Evolutionary conservation across 2,329 filamentous ascomycete species (phyloP).

Genomic region (Colletotrichum sp.): DNA sequence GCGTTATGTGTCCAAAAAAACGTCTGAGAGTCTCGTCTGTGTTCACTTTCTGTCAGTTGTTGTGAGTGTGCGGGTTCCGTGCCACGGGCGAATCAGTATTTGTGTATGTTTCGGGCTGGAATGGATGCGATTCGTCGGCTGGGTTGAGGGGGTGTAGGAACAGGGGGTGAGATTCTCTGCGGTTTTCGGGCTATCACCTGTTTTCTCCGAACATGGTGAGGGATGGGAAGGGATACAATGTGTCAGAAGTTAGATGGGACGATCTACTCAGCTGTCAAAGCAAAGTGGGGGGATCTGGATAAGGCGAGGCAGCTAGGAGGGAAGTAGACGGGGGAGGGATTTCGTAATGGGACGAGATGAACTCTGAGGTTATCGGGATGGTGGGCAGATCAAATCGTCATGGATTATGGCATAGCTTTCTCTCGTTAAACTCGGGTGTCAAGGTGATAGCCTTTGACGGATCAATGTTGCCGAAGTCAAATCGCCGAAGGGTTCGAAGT

Average conservation of each 20-base stretch:
- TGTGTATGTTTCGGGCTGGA: neutral
- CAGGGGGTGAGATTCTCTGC: neutral
- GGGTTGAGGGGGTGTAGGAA: neutral
- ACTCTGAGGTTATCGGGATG: neutral
- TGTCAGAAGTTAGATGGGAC: neutral
- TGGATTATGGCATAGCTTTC: neutral
- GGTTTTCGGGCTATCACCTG: neutral
- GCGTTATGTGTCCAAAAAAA: neutral
- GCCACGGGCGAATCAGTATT: neutral
- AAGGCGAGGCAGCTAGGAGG: neutral
- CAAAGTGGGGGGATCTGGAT: neutral
- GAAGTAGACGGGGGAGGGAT: neutral
- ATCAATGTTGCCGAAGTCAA: neutral
- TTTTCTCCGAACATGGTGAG: neutral
- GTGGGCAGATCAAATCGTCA: neutral
- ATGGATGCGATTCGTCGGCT: neutral
- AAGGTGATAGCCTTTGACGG: neutral
- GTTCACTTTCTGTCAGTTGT: neutral
- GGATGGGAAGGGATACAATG: neutral
- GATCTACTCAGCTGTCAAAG: neutral
- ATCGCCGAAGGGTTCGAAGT: neutral
- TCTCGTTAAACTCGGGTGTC: neutral
- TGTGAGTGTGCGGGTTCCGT: neutral
- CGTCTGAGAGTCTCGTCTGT: neutral
- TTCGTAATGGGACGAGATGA: neutral